These are phyloP conservation scores for Raphidocelis subcapitata DNA, from an alignment of 139 green algal genomes.

Conservation along the genomic window DNA sequence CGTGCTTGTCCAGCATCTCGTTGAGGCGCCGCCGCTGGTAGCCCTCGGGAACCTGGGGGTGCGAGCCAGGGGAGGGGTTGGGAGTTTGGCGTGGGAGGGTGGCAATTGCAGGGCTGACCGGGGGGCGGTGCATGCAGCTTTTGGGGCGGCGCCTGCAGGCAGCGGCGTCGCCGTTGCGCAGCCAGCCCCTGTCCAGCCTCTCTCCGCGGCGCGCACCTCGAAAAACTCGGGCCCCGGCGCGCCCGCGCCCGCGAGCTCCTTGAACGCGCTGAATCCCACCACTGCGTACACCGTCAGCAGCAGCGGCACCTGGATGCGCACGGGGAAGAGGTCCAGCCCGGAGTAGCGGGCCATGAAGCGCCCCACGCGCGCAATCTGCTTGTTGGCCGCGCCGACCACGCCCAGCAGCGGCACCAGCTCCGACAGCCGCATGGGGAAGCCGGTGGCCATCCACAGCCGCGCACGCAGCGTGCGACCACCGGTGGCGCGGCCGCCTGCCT, in stretches of 20 bases:
- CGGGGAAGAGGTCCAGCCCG: slow-evolving; percentile 72
- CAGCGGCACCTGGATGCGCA: slow-evolving; percentile 76
- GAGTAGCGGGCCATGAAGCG: slow-evolving; percentile 73
- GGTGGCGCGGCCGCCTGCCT: not conserved
- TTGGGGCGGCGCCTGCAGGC: no score
- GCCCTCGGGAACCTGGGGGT: not conserved
- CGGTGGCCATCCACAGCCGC: slow-evolving; percentile 26
- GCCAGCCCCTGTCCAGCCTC: no score
- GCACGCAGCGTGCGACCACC: slow-evolving; percentile 13
- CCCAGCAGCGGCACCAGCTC: slow-evolving; percentile 84
- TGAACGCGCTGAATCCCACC: slow-evolving; percentile 58
- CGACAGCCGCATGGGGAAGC: slow-evolving; percentile 18
- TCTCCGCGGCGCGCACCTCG: slow-evolving; percentile 2
- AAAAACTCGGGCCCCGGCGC: slow-evolving; percentile 6
- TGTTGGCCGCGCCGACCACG: slow-evolving; percentile 77
- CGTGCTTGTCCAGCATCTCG: slow-evolving; percentile 15
- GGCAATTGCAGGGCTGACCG: no score
- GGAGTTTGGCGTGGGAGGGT: no score
- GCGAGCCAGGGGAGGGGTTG: no score
- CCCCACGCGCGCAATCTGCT: slow-evolving; percentile 65
- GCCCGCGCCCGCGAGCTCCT: not conserved
- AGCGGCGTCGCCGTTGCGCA: no score
- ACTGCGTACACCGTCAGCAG: slow-evolving; percentile 72
- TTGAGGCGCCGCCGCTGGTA: slow-evolving; percentile 30
- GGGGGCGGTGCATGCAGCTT: no score